These are phyloP conservation scores for Sordaria brevicollis DNA, from an alignment of 495 filamentous ascomycete genomes.

Conservation along the genomic window DNA sequence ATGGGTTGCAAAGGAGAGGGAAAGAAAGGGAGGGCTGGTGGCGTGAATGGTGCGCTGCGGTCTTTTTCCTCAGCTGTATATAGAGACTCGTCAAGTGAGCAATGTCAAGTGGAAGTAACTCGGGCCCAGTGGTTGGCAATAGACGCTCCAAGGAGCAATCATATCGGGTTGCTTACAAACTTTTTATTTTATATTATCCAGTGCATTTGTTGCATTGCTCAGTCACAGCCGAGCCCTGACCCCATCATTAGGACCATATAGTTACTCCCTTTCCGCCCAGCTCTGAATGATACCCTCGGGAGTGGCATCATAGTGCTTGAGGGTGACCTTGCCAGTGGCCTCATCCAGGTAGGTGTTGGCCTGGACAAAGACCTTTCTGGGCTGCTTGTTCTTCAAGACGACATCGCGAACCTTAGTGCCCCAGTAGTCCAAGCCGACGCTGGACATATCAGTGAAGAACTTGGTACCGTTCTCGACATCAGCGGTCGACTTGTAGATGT, in stretches of 20 bases:
- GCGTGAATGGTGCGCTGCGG: not conserved
- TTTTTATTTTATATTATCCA: not conserved
- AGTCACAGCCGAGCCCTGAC: not conserved
- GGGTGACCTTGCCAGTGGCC: conserved; percentile 56
- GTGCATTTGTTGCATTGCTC: not conserved
- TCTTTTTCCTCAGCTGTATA: not conserved
- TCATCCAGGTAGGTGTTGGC: conserved; percentile 70
- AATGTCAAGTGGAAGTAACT: too few species aligned
- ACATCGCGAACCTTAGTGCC: conserved; percentile 62
- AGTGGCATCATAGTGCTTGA: conserved; percentile 86
- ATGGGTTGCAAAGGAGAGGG: conserved; percentile 43
- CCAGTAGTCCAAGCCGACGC: conserved; percentile 71
- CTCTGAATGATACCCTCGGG: conserved; percentile 83
- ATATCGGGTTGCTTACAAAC: not conserved
- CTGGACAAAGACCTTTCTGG: conserved; percentile 93
- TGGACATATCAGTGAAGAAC: conserved; percentile 75
- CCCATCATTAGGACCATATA: not conserved
- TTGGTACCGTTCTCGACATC: conserved; percentile 64
- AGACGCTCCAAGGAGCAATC: not conserved
- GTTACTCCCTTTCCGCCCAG: conserved; percentile 62
- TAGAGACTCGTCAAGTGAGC: not conserved
- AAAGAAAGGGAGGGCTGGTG: not conserved
- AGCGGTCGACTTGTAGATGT: conserved; percentile 85
- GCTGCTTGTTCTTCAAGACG: conserved; percentile 78
- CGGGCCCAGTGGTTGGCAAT: not conserved